Percentiles rank a stretch among this genome's conserved stretches.
These are phyloP conservation scores for Beauveria rudraprayagi DNA, from an alignment of 2,329 filamentous ascomycete genomes.

Conservation along the genomic window DNA sequence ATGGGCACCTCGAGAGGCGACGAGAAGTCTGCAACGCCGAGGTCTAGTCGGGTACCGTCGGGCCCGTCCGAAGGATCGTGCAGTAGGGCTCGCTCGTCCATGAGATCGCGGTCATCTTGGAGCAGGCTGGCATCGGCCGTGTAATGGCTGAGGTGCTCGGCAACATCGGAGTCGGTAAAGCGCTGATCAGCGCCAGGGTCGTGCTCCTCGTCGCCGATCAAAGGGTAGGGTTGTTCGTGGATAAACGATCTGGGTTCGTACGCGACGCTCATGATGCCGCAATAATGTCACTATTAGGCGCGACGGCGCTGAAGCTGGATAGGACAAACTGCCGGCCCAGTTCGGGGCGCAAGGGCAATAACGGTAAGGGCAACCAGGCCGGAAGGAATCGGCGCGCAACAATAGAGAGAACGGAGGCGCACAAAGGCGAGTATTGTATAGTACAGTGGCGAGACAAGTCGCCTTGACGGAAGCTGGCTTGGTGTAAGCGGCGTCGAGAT, in stretches of 20 bases:
- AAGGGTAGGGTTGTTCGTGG: slow-evolving; percentile 39
- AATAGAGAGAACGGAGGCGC: not conserved
- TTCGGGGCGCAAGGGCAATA: not conserved
- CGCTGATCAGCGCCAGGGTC: slow-evolving; percentile 34
- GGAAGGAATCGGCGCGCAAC: not conserved
- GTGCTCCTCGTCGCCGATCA: slow-evolving; percentile 38
- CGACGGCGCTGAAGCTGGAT: not conserved
- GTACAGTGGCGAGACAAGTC: slow-evolving; percentile 3
- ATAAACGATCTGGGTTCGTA: slow-evolving; percentile 44
- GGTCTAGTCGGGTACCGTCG: slow-evolving; percentile 32
- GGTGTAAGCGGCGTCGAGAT: slow-evolving; percentile 10
- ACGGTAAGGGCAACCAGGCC: not conserved
- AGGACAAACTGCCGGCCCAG: not conserved
- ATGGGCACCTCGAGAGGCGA: slow-evolving; percentile 27
- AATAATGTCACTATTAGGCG: not conserved
- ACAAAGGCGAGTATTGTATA: slow-evolving; percentile 7
- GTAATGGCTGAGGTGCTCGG: slow-evolving; percentile 36
- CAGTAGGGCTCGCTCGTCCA: slow-evolving; percentile 25
- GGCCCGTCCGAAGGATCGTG: slow-evolving; percentile 29
- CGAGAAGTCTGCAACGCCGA: slow-evolving; percentile 25
- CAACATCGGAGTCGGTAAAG: slow-evolving; percentile 35
- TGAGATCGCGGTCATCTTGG: slow-evolving; percentile 29
- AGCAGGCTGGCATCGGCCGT: slow-evolving; percentile 31
- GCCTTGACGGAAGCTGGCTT: slow-evolving; percentile 1
- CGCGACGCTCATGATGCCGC: slow-evolving; percentile 40